Evolutionary conservation across 441 rosid species (phyloP), one percentile per base, ranked within the genome.

Genomic region (Adansonia gregorii): DNA sequence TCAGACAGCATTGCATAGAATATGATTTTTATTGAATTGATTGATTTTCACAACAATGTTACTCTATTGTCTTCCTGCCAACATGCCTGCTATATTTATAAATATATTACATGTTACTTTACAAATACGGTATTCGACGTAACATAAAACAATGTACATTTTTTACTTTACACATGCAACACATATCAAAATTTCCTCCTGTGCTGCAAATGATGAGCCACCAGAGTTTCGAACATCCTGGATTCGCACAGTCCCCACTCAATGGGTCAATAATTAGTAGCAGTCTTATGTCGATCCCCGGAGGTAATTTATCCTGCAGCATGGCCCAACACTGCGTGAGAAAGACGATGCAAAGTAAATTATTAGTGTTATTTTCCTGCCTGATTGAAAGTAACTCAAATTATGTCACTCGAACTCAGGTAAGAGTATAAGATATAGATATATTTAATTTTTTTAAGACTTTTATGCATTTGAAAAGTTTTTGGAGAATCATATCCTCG

Each of bases 261-360:
- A 31, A 31, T 31, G 39, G 3, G 39, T 31, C 39, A 31, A 4
- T 31, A 3, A 31, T 31, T 31, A 31, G 39, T 31, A 31, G 39
- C 39, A 31, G 39, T 43, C 12, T 8, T 10, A 19, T 65, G 17
- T 17, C 2, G n/a, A 60, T 59, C 60, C 67, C 69, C 48, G 75
- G n/a, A 39, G 77, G 43, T 55, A 75, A 67, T 72, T 59, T 15
- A 15, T 77, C 81, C 88, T 81, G 81, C 43, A 71, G 74, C 75
- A 75, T 49, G 11, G 12, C 64, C 60, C 45, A 39, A 68, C 19
- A 10, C 48, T 43, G 17, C 56, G 43, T 27, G 10, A 66, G 15
- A 66, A 31, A 31, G 3, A 31, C 4, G 39, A 31, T 31, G 39
- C 39, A 0, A 31, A 31, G 39, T 31, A 14, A 4, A 41, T 81